A percentile compares a stretch with the other conserved stretches of the same genome.
phyloP scores from a whole-genome alignment of 306 rosid species.

The Bauhinia variegata region DNA sequence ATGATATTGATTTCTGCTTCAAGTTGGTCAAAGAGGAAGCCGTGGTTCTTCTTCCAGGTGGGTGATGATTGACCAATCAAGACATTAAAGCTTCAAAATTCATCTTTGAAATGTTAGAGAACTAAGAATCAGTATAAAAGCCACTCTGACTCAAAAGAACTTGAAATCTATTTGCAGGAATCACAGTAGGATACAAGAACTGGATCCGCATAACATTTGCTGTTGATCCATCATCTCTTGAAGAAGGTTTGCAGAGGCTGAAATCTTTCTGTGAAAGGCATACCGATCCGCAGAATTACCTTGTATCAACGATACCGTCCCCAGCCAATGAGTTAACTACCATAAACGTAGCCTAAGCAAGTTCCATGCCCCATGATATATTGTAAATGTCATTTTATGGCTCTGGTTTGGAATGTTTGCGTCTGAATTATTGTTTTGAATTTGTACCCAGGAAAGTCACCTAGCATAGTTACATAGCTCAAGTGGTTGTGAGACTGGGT shows the following conservation, averaged over 20 bases:
- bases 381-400: too few species aligned
- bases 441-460: too few species aligned
- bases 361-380: too few species aligned
- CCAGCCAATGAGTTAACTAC: too few species aligned
- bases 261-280: constrained; percentile 54
- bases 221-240: constrained; percentile 52
- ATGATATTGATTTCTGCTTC: background rate
- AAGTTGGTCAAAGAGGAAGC: constrained; percentile 2
- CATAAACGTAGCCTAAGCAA: too few species aligned
- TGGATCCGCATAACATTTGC: constrained; percentile 64
- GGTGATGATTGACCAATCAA: background rate
- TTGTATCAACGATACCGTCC: too few species aligned
- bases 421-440: too few species aligned
- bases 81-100: too few species aligned
- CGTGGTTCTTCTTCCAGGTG: background rate
- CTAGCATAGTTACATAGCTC: too few species aligned
- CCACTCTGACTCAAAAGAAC: too few species aligned
- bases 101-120: constrained; percentile 6
- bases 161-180: constrained; percentile 39
- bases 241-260: constrained; percentile 56
- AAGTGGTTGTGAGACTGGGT: too few species aligned
- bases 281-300: background rate
- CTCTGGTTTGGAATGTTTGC: too few species aligned
- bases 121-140: background rate
- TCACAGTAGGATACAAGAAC: constrained; percentile 54